These are phyloP conservation scores for Sphenostylis stenocarpa DNA, from an alignment of 306 rosid species.

Conservation along the genomic window DNA sequence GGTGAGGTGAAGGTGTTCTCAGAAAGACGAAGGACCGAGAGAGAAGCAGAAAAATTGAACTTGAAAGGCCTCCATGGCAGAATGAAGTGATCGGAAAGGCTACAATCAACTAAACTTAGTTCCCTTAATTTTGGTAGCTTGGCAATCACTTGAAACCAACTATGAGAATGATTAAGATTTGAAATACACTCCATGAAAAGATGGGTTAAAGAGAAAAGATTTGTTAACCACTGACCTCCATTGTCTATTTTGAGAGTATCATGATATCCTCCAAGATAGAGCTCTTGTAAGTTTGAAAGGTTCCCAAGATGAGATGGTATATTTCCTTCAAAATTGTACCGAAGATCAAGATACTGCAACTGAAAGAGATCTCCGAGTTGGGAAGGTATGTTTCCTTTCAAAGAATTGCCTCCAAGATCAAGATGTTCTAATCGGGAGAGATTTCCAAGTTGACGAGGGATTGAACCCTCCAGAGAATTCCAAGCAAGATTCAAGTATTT, in stretches of 20 bases:
- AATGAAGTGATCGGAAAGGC: slow-evolving; percentile 19
- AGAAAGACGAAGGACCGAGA: background rate
- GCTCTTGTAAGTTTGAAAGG: slow-evolving; percentile 26
- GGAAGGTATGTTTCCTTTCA: slow-evolving; percentile 22
- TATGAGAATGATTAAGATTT: background rate
- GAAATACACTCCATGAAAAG: background rate
- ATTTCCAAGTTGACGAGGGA: slow-evolving; percentile 15
- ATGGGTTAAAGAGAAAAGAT: slow-evolving; percentile 32
- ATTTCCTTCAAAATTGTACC: background rate
- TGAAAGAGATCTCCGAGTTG: slow-evolving; percentile 36
- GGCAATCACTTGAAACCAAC: background rate
- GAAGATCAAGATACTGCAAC: slow-evolving; percentile 24
- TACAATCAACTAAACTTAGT: background rate
- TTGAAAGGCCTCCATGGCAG: background rate
- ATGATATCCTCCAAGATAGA: background rate
- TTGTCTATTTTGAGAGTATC: background rate
- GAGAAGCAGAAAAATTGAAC: slow-evolving; percentile 23
- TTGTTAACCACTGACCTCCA: slow-evolving; percentile 30
- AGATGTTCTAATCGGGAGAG: slow-evolving; percentile 30
- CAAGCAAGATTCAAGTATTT: too few relatives aligned
- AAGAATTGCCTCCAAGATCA: background rate
- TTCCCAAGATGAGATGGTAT: slow-evolving; percentile 36
- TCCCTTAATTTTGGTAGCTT: slow-evolving; percentile 11
- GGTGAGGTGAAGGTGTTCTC: background rate
- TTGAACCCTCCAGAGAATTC: too few relatives aligned